A percentile compares a stretch with the other conserved stretches of the same genome.
These are phyloP conservation scores for Aspergillus texensis DNA, from an alignment of 2,329 filamentous ascomycete genomes.

Conservation along the genomic window DNA sequence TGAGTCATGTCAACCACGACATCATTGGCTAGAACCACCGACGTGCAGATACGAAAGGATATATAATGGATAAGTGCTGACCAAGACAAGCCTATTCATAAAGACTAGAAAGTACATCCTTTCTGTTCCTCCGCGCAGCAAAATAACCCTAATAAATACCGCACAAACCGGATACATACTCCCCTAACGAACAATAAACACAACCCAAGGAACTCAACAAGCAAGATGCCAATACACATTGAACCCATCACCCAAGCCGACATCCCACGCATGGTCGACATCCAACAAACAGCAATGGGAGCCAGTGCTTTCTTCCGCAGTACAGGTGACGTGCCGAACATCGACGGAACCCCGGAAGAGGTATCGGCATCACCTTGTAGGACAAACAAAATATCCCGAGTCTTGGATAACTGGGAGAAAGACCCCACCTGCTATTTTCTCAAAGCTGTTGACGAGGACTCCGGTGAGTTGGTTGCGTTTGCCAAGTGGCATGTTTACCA, in stretches of 20 bases:
- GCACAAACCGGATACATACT: background rate
- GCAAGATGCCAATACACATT: background rate
- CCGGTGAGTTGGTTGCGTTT: background rate
- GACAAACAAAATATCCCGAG: background rate
- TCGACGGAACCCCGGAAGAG: background rate
- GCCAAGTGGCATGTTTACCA: conserved; percentile 7
- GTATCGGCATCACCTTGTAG: background rate
- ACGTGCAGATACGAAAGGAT: background rate
- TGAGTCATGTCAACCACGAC: background rate
- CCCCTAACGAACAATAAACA: background rate
- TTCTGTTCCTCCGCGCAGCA: background rate
- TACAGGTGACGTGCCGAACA: conserved; percentile 1
- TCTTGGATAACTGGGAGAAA: background rate
- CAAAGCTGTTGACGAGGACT: background rate
- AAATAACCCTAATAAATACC: background rate
- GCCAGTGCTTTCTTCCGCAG: background rate
- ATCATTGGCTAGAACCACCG: background rate
- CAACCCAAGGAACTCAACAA: background rate
- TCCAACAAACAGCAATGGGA: background rate
- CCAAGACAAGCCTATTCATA: background rate
- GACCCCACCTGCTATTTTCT: background rate
- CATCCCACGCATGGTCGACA: background rate
- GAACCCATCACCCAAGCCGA: conserved; percentile 2
- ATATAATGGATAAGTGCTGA: background rate
- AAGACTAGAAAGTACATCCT: background rate